Conservation (phyloP, 2,329 filamentous ascomycete genomes). For the Apiospora pterosperma region DNA sequence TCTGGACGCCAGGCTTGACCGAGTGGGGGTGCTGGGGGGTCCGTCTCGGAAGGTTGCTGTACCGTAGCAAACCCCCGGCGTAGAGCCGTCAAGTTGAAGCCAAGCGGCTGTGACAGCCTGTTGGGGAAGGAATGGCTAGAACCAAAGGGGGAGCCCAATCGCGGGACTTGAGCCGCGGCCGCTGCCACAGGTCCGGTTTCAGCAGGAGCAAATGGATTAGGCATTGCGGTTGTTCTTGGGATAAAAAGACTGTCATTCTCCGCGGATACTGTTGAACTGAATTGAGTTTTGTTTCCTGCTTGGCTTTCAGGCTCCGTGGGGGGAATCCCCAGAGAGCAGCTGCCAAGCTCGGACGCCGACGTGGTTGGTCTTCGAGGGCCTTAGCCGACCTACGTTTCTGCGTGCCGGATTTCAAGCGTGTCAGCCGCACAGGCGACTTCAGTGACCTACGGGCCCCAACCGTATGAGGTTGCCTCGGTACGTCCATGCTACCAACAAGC, state of each 20-base stretch:
- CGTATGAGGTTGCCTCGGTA: slow-evolving; percentile 44
- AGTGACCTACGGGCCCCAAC: slow-evolving; percentile 47
- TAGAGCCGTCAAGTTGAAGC: slow-evolving; percentile 41
- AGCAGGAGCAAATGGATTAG: slow-evolving; percentile 13
- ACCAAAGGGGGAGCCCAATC: slow-evolving; percentile 58
- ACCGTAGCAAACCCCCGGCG: slow-evolving; percentile 56
- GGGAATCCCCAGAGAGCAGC: slow-evolving; percentile 49
- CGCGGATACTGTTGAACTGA: slow-evolving; percentile 8
- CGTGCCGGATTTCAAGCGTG: slow-evolving; percentile 47
- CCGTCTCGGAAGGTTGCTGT: slow-evolving; percentile 41
- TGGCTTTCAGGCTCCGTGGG: slow-evolving; percentile 23
- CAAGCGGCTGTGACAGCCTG: slow-evolving; percentile 45
- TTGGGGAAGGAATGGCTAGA: slow-evolving; percentile 61
- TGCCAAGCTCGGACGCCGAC: slow-evolving; percentile 53
- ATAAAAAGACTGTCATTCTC: slow-evolving; percentile 9
- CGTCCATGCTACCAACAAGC: slow-evolving; percentile 36
- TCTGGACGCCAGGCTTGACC: slow-evolving; percentile 45
- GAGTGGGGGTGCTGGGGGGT: slow-evolving; percentile 6
- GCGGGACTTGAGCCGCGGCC: slow-evolving; percentile 33
- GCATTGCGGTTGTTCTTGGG: slow-evolving; percentile 4
- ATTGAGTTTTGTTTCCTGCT: background rate
- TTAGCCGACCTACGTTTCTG: slow-evolving; percentile 54
- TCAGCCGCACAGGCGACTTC: slow-evolving; percentile 51
- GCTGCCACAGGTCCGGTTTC: slow-evolving; percentile 19
- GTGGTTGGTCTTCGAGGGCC: slow-evolving; percentile 40